Evolutionary conservation across 805 yeast species (phyloP).

Genomic region (Kluyveromyces lactis): DNA sequence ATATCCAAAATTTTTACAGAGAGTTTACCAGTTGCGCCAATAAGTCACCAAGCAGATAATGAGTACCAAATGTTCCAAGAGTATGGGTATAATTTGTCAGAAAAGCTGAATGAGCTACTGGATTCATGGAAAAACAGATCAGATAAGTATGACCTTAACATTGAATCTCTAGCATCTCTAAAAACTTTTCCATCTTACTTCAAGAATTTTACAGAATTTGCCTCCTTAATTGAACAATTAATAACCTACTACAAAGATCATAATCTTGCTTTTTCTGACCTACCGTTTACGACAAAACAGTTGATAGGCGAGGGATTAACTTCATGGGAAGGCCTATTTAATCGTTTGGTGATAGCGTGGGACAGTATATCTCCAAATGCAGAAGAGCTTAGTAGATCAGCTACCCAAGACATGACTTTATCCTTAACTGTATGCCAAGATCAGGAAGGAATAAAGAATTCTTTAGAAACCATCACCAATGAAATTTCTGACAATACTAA

Average conservation of each 20-base stretch:
- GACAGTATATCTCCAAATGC: conserved; percentile 13
- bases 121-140: conserved; percentile 7
- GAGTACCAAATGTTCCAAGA: conserved; percentile 17
- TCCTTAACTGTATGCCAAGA: conserved; percentile 11
- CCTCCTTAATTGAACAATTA: conserved; percentile 22
- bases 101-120: conserved; percentile 14
- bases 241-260: conserved; percentile 17
- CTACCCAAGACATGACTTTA: conserved; percentile 15
- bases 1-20: not conserved
- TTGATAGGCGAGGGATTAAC: conserved; percentile 14
- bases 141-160: not conserved
- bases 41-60: not conserved
- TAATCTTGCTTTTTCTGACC: conserved; percentile 14
- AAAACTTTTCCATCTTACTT: conserved; percentile 9
- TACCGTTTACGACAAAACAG: conserved; percentile 9
- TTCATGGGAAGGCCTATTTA: conserved; percentile 17
- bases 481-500: conserved; percentile 11
- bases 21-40: not conserved
- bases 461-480: conserved; percentile 4
- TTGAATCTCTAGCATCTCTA: conserved; percentile 10
- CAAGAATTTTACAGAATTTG: conserved; percentile 18
- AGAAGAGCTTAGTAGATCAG: conserved; percentile 12
- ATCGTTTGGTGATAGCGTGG: conserved; percentile 25
- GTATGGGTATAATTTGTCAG: conserved; percentile 23
- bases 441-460: conserved; percentile 5